Conservation (phyloP, 345 rosid genomes). For the Dovyalis caffra region DNA sequence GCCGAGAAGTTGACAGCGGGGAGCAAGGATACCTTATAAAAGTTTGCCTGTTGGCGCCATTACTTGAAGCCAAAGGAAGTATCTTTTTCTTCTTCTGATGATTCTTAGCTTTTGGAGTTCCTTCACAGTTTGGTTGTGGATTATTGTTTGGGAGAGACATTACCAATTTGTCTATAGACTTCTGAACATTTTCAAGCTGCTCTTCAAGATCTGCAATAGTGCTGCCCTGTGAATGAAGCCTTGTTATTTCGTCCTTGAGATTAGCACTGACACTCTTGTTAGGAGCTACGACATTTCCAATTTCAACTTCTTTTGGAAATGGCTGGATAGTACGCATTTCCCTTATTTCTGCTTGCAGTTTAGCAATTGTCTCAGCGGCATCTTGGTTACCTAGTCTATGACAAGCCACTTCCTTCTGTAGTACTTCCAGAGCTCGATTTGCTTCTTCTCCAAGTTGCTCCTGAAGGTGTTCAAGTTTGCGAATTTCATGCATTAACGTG, state of each 20-base stretch:
- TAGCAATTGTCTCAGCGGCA: conserved; percentile 98
- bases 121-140: conserved; percentile 43
- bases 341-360: conserved; percentile 93
- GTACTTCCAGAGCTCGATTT: conserved; percentile 86
- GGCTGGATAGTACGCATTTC: conserved; percentile 76
- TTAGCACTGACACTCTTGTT: conserved; percentile 88
- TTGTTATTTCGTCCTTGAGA: conserved; percentile 95
- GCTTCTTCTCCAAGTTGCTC: conserved; percentile 98
- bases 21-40: conserved; percentile 90
- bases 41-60: conserved; percentile 58
- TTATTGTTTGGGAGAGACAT: conserved; percentile 85
- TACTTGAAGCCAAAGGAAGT: conserved; percentile 79
- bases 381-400: conserved; percentile 98
- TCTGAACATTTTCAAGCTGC: conserved; percentile 95
- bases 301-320: conserved; percentile 51
- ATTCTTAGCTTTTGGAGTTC: conserved; percentile 58
- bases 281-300: conserved; percentile 57
- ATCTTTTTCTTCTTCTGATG: conserved; percentile 78
- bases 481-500: conserved; percentile 95
- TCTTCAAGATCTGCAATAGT: conserved; percentile 92
- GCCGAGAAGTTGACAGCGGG: conserved; percentile 73
- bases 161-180: conserved; percentile 89
- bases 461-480: conserved; percentile 97
- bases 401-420: conserved; percentile 96
- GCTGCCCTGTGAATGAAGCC: conserved; percentile 97